Conservation (phyloP, 441 rosid genomes). For the Euphorbia celastroides region DNA sequence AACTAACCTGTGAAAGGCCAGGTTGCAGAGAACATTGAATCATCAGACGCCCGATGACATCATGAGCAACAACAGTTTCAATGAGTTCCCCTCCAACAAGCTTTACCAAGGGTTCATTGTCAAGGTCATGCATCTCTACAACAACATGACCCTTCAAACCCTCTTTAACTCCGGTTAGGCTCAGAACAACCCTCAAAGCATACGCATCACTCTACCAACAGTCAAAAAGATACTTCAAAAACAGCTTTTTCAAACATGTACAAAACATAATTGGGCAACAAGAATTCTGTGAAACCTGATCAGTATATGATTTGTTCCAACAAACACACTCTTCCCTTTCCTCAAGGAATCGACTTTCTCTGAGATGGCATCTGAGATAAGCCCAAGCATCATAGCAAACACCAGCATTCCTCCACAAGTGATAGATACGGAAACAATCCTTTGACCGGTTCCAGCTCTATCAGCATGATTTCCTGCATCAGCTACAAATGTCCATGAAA, state of each 20-base stretch:
- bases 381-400: conserved; percentile 95
- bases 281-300: conserved; percentile 73
- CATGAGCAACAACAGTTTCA: conserved; percentile 95
- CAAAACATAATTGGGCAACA: conserved; percentile 5
- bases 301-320: conserved; percentile 61
- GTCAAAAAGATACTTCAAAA: conserved; percentile 13
- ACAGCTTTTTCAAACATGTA: conserved; percentile 13
- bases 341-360: conserved; percentile 86
- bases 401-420: conserved; percentile 93
- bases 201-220: conserved; percentile 79
- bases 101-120: conserved; percentile 92
- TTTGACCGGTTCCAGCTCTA: conserved; percentile 33
- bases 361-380: conserved; percentile 85
- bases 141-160: conserved; percentile 88
- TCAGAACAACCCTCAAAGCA: conserved; percentile 88
- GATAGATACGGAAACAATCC: conserved; percentile 84
- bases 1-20: conserved; percentile 81
- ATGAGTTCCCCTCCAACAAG: conserved; percentile 94
- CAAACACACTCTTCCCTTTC: conserved; percentile 92
- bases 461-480: not conserved
- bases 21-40: conserved; percentile 93
- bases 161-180: conserved; percentile 82
- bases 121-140: conserved; percentile 93
- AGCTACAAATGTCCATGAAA: not conserved
- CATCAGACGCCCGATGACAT: conserved; percentile 94